Percentiles rank a stretch among this genome's conserved stretches.
phyloP scores from a whole-genome alignment of 306 rosid species.

The Comarum palustre region DNA sequence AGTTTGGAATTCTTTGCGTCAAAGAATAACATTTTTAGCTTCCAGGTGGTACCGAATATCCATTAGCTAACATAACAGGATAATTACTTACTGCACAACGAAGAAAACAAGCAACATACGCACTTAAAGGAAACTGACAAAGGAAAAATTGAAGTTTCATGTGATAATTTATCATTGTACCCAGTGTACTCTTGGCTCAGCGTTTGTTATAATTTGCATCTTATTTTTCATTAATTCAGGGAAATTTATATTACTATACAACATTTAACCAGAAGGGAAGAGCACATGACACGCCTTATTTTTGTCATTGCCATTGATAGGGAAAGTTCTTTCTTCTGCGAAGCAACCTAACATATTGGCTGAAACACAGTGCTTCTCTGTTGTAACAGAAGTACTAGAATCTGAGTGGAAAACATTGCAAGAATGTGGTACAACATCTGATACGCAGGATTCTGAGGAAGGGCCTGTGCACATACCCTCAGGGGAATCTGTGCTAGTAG shows the following conservation, averaged over 20 bases:
- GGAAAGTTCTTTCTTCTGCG: conserved; percentile 11
- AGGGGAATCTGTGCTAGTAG: conserved; percentile 22
- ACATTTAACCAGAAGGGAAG: neutral
- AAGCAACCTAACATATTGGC: conserved; percentile 8
- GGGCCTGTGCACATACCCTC: conserved; percentile 24
- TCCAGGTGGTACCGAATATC: neutral
- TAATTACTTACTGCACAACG: neutral
- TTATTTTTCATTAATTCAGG: neutral
- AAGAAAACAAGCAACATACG: neutral
- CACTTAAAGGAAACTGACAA: too few relatives aligned
- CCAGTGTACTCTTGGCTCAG: neutral
- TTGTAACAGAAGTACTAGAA: conserved; percentile 1
- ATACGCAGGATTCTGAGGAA: conserved; percentile 33
- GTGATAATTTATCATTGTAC: neutral
- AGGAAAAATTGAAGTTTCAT: too few relatives aligned
- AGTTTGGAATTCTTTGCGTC: neutral
- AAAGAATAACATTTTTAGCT: neutral
- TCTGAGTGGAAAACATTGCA: conserved; percentile 18
- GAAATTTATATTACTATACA: neutral
- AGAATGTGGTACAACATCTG: conserved; percentile 29
- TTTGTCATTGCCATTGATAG: conserved; percentile 11
- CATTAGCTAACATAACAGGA: neutral
- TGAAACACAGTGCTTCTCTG: conserved; percentile 1
- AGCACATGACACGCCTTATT: conserved; percentile 38
- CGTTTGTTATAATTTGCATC: neutral